These are phyloP conservation scores for Choiromyces venosus DNA, from an alignment of 495 filamentous ascomycete genomes.

Conservation along the genomic window DNA sequence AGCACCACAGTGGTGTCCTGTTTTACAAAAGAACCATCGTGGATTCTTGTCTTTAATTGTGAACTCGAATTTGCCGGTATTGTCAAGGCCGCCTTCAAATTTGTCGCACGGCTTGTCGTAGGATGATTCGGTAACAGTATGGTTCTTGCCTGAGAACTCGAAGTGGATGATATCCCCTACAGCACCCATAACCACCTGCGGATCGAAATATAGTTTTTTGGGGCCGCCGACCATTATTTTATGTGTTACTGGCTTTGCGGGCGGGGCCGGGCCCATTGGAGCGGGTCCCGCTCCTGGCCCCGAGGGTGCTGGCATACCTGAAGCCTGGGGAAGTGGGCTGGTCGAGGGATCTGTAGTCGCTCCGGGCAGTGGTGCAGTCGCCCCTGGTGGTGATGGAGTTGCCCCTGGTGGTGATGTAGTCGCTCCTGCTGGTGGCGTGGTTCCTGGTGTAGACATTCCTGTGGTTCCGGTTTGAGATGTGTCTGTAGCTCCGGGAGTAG, in stretches of 20 bases:
- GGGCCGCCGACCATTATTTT: neutral
- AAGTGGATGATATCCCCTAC: conserved; percentile 62
- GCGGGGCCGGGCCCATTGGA: neutral
- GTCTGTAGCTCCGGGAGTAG: too few relatives aligned
- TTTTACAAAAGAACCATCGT: conserved; percentile 64
- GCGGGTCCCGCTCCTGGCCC: too few relatives aligned
- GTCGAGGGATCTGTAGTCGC: too few relatives aligned
- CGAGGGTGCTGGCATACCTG: too few relatives aligned
- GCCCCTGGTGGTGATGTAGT: too few relatives aligned
- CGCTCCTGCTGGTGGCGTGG: neutral
- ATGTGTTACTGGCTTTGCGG: neutral
- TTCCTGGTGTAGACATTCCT: neutral
- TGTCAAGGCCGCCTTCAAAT: conserved; percentile 55
- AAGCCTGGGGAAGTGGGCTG: too few relatives aligned
- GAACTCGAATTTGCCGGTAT: conserved; percentile 52
- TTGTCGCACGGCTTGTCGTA: conserved; percentile 58
- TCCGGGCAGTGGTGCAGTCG: too few relatives aligned
- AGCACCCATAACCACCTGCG: conserved; percentile 45
- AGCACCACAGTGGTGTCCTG: conserved; percentile 57
- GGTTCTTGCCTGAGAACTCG: conserved; percentile 59
- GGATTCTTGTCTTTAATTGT: conserved; percentile 36
- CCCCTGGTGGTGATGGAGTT: too few relatives aligned
- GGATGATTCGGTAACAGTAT: conserved; percentile 62
- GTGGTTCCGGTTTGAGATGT: too few relatives aligned
- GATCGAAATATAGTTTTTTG: conserved; percentile 6